A percentile compares a stretch with the other conserved stretches of the same genome.
phyloP scores from a whole-genome alignment of 768 basidiomycete species.

The Kwoniella europaea region DNA sequence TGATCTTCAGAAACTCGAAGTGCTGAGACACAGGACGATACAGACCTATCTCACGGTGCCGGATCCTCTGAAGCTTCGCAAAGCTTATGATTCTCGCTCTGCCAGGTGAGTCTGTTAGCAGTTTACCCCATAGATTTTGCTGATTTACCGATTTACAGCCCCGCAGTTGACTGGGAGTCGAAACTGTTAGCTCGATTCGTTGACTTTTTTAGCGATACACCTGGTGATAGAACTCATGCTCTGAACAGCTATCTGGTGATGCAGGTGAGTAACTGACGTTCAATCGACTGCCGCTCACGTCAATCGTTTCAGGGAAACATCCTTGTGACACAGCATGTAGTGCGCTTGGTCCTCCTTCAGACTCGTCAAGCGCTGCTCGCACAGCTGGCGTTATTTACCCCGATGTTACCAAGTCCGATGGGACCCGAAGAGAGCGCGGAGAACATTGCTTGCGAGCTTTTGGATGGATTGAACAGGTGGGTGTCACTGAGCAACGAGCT shows the following conservation, averaged over 20 bases:
- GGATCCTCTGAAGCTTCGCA: conserved; percentile 32
- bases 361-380: conserved; percentile 44
- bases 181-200: conserved; percentile 41
- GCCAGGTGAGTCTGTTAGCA: conserved; percentile 29
- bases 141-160: conserved; percentile 22
- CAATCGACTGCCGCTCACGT: background rate
- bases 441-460: conserved; percentile 51
- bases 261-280: conserved; percentile 30
- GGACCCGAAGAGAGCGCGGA: conserved; percentile 40
- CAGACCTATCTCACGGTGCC: conserved; percentile 37
- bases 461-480: conserved; percentile 51
- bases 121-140: background rate
- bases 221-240: conserved; percentile 36
- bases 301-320: conserved; percentile 44
- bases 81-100: conserved; percentile 31
- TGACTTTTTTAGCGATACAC: conserved; percentile 36
- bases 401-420: conserved; percentile 32
- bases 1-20: conserved; percentile 41
- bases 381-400: conserved; percentile 44
- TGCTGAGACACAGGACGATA: conserved; percentile 41
- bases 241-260: conserved; percentile 48
- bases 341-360: conserved; percentile 52
- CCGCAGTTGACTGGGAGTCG: conserved; percentile 43
- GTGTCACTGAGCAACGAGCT: background rate
- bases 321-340: conserved; percentile 52